Conservation (phyloP, 495 filamentous ascomycete species). For the Melanomma pulvis-pyrius region DNA sequence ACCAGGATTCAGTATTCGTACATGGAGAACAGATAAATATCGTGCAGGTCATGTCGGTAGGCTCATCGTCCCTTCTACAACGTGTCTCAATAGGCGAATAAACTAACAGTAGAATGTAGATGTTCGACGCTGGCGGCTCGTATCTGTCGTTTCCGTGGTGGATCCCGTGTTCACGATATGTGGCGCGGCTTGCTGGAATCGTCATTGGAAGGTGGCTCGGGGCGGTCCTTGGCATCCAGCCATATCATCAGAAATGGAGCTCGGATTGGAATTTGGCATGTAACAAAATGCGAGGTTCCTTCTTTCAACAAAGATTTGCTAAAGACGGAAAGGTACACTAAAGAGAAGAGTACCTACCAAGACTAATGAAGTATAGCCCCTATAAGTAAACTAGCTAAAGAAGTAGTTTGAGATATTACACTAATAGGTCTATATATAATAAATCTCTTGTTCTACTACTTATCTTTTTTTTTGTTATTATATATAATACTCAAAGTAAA, state of each 20-base stretch:
- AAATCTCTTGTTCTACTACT: too few species aligned
- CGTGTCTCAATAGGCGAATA: neutral
- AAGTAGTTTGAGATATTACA: too few species aligned
- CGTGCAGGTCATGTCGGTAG: constrained; percentile 53
- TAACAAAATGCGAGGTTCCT: constrained; percentile 49
- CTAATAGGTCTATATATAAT: too few species aligned
- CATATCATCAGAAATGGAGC: constrained; percentile 54
- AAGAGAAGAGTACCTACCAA: neutral
- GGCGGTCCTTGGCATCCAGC: constrained; percentile 54
- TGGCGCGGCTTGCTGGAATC: constrained; percentile 48
- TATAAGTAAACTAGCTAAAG: too few species aligned
- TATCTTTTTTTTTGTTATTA: too few species aligned
- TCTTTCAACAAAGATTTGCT: constrained; percentile 43
- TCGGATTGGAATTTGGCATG: constrained; percentile 56
- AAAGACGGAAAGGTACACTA: neutral
- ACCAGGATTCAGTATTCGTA: constrained; percentile 53
- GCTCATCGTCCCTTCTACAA: constrained; percentile 4
- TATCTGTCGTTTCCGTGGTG: constrained; percentile 53
- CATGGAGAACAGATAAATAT: constrained; percentile 47
- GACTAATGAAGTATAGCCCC: too few species aligned
- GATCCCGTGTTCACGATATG: constrained; percentile 49
- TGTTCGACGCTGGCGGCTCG: constrained; percentile 52
- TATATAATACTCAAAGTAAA: too few species aligned
- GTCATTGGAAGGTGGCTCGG: constrained; percentile 56
- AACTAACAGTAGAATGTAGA: constrained; percentile 40